Base-by-base conservation (phyloP, 2,329 filamentous ascomycete genomes). In the Hirsutella minnesotensis region DNA sequence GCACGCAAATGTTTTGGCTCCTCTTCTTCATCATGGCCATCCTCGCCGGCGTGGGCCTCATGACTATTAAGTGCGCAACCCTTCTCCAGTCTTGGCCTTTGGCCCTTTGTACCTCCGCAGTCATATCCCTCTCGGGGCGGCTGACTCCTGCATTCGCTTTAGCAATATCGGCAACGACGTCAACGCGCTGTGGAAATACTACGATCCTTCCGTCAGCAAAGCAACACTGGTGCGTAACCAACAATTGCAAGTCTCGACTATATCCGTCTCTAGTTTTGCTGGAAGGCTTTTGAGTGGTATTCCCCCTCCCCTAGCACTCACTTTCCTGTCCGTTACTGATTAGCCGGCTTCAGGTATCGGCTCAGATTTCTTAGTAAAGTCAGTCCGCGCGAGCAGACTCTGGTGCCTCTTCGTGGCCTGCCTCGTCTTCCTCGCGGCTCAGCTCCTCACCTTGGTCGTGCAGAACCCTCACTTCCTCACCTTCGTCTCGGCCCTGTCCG, bases 151-250 rank as follows among this genome's bases (percentile, higher is more conserved):
- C 19, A 39, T 10, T 35, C 9, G 15, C 15, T 16, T 35, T 52
- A 94, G 87, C 67, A 98, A 98, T 54, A 95, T 96, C 56, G 92
- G 92, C 36, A 94, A 95, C 57, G 79, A 89, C 53, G 82, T 80
- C 45, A 85, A 86, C 57, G 87, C 88, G 3, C 72, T 98, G 1
- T 96, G 92, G 92, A 81, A 78, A 47, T 77, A 86, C 55, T 94
- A 83, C 57, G 87, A 95, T 54, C 73, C 81, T 49, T 79, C 75
- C 1, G 81, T 83, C 3, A 72, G 74, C 46, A 72, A 83, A 36
- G 76, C 81, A 40, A 89, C 88, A 52, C 82, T 98, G 41, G 77
- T 86, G 40, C 74, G 83, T 44, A 79, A 78, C 39, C 92, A 96
- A 61, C 81, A 94, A 47, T 78, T 94, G 69, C 90, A 98, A 56